phyloP scores from a whole-genome alignment of 306 rosid genomes.

The Gillenia trifoliata region DNA sequence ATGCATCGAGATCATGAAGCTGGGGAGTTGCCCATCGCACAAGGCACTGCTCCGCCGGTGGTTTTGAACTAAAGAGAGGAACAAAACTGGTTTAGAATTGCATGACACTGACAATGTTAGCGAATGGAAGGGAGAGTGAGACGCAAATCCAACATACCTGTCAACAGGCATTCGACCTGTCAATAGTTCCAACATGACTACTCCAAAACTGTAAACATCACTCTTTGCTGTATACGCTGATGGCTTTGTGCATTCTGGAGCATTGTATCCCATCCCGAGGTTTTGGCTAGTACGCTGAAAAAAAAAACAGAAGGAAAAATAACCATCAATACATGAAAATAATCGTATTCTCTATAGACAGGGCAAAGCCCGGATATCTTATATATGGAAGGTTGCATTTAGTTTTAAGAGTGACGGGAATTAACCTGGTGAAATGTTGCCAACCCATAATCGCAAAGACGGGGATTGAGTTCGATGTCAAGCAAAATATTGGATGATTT shows the following conservation, averaged over 20 bases:
- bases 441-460: slow-evolving; percentile 76
- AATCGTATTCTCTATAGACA: not conserved
- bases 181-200: slow-evolving; percentile 82
- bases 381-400: not conserved
- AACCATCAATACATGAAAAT: not conserved
- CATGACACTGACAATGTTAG: not conserved
- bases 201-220: slow-evolving; percentile 84
- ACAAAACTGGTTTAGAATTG: not conserved
- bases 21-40: slow-evolving; percentile 85
- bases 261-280: slow-evolving; percentile 75
- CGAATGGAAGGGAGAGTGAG: not conserved
- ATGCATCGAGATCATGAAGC: slow-evolving; percentile 63
- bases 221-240: slow-evolving; percentile 63
- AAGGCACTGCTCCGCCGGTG: slow-evolving; percentile 56
- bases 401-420: not conserved
- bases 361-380: not conserved
- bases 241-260: slow-evolving; percentile 78
- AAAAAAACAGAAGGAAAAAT: not conserved
- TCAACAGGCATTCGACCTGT: slow-evolving; percentile 85
- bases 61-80: slow-evolving; percentile 42
- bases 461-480: slow-evolving; percentile 72
- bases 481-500: slow-evolving; percentile 83
- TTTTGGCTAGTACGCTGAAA: slow-evolving; percentile 60
- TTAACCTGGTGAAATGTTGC: slow-evolving; percentile 71
- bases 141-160: slow-evolving; percentile 37